phyloP scores from a whole-genome alignment of 176 grass and related monocot species.

The Aegilops speltoides region DNA sequence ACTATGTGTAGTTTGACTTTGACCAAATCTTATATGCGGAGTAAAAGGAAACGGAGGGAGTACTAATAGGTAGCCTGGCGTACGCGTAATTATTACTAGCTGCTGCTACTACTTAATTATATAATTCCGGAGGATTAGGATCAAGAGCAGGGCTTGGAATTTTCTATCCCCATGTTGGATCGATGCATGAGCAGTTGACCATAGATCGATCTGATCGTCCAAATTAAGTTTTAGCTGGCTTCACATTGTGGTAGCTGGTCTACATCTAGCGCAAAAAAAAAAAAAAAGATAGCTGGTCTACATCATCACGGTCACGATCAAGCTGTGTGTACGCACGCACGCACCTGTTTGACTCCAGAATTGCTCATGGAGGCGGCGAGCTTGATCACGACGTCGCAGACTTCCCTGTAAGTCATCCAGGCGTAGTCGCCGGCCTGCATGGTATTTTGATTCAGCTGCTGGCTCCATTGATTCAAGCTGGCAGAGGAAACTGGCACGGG shows the following conservation, averaged over 20 bases:
- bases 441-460: not conserved
- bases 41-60: no score
- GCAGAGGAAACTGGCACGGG: not conserved
- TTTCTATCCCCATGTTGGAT: not conserved
- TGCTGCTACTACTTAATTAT: no score
- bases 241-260: no score
- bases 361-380: slow-evolving; percentile 58
- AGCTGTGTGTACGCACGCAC: not conserved
- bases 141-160: not conserved
- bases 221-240: no score
- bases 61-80: no score
- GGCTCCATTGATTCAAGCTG: not conserved
- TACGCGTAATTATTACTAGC: not conserved
- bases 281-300: not conserved
- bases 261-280: no score
- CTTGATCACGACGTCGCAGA: slow-evolving; percentile 55
- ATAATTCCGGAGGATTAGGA: not conserved
- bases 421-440: slow-evolving; percentile 65
- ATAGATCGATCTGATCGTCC: no score
- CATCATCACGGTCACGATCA: not conserved
- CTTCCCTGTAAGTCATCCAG: slow-evolving; percentile 75
- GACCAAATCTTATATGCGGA: no score
- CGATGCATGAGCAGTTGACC: no score
- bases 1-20: no score
- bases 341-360: slow-evolving; percentile 70